Conservation (phyloP, 2,329 filamentous ascomycete species). For the Epichloe hybrida region DNA sequence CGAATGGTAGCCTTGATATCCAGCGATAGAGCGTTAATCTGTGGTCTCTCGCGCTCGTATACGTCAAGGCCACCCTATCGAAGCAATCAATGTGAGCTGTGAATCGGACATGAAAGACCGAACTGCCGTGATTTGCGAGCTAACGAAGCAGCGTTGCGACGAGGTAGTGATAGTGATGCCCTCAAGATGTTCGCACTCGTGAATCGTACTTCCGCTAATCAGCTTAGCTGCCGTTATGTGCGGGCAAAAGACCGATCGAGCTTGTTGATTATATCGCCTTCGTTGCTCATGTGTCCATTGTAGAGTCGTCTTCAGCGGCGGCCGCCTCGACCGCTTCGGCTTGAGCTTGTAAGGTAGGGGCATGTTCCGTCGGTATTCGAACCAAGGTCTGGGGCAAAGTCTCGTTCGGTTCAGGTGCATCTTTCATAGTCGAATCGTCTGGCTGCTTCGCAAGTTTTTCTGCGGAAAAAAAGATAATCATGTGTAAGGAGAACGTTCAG, state of each 20-base stretch:
- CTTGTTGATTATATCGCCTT: background rate
- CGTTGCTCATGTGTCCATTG: slow-evolving; percentile 2
- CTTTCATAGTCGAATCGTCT: slow-evolving; percentile 19
- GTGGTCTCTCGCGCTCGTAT: background rate
- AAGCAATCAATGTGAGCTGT: background rate
- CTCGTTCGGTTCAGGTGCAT: slow-evolving; percentile 24
- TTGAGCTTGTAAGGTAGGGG: slow-evolving; percentile 48
- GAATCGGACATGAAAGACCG: background rate
- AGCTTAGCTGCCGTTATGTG: background rate
- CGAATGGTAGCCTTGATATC: background rate
- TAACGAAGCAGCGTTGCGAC: background rate
- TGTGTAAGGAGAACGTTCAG: slow-evolving; percentile 5
- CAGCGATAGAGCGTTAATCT: background rate
- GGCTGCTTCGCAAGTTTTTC: slow-evolving; percentile 56
- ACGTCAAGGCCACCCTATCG: background rate
- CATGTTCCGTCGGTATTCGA: slow-evolving; percentile 71
- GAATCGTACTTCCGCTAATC: background rate
- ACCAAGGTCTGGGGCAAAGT: slow-evolving; percentile 69
- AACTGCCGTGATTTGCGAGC: background rate
- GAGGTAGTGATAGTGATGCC: background rate
- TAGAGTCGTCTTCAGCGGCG: slow-evolving; percentile 24
- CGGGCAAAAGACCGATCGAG: background rate
- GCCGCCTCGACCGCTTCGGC: slow-evolving; percentile 36
- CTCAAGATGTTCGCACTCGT: background rate
- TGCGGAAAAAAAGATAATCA: slow-evolving; percentile 17